Base-by-base conservation (phyloP, 2,329 filamentous ascomycete genomes). In the Penicillium sp. region DNA sequence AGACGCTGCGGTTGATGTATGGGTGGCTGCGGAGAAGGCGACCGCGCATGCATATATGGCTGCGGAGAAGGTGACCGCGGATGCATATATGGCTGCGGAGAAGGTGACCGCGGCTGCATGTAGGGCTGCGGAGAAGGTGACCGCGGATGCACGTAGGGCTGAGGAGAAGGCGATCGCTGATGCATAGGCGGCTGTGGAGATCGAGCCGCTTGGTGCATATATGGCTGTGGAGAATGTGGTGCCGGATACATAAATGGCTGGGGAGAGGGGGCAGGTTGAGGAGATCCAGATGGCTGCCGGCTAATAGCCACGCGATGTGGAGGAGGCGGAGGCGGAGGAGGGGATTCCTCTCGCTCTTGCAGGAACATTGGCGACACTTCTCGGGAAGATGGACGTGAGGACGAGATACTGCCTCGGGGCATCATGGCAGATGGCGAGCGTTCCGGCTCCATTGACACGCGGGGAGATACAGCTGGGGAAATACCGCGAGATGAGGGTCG, bases 271-370 rank as follows among this genome's bases (percentile, higher is more conserved):
- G 42, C 37, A 9, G 46, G 40, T 12, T 47, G 41, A 23, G 54
- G 52, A 29, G 53, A 57, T 18, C 33, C 32, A 10, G 65, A 61
- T 8, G 60, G 55, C 3, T 62, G 57, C 15, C 65, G 72, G 54
- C 75, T 74, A 52, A 83, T 79, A 6, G 74, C 72, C 38, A 82
- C 72, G 53, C 82, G 78, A 69, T 90, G 89, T 6, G 90, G 85
- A 55, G 95, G 91, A 6, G 91, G 89, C 7, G 86, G 86, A 0
- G 91, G 90, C 2, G 89, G 84, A 1, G 90, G 89, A 6, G 90
- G 89, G 15, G 89, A 88, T 7, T 87, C 86, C 18, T 81, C 82
- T 35, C 80, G 78, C 32, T 74, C 72, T 39, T 76, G 65, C 9
- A 74, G 72, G 63, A 49, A 64, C 45, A 59, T 60, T 4, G 54